Evolutionary conservation across 495 filamentous ascomycete species (phyloP).

Genomic region (Cercophora scortea): DNA sequence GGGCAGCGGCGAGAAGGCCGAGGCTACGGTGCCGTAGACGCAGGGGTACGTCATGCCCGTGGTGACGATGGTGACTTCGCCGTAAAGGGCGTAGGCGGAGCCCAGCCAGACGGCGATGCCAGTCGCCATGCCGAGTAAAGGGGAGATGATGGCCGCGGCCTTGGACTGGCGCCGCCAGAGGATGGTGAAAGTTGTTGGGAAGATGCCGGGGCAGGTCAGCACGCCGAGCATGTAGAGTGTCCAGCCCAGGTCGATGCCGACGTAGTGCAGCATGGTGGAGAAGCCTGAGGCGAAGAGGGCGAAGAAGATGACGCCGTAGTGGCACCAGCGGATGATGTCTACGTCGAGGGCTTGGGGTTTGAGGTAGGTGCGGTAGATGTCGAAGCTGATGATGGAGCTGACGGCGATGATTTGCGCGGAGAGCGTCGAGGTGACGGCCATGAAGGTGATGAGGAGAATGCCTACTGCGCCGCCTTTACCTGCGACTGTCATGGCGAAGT

Average conservation of each 20-base stretch:
- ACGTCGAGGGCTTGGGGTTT: constrained; percentile 34
- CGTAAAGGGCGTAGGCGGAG: constrained; percentile 55
- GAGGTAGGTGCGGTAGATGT: constrained; percentile 49
- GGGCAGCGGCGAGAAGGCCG: constrained; percentile 64
- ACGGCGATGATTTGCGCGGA: constrained; percentile 49
- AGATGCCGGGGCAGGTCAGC: constrained; percentile 63
- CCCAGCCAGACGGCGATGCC: constrained; percentile 66
- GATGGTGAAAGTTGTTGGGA: constrained; percentile 61
- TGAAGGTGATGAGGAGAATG: constrained; percentile 9
- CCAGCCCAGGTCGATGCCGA: constrained; percentile 55
- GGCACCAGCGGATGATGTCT: constrained; percentile 39
- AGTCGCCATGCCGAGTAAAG: constrained; percentile 54
- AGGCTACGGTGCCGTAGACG: constrained; percentile 63
- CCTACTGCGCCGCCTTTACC: not conserved
- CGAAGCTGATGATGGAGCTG: constrained; percentile 47
- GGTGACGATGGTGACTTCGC: constrained; percentile 50
- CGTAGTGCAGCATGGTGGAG: constrained; percentile 24
- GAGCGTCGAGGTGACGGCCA: constrained; percentile 36
- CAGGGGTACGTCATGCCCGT: constrained; percentile 70
- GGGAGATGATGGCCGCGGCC: constrained; percentile 53
- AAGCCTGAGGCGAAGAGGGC: constrained; percentile 34
- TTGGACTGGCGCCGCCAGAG: constrained; percentile 62
- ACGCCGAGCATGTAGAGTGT: constrained; percentile 67
- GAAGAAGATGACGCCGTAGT: constrained; percentile 39
- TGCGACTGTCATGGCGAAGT: not conserved